phyloP scores from a whole-genome alignment of 495 filamentous ascomycete genomes.

The Tuber aestivum region DNA sequence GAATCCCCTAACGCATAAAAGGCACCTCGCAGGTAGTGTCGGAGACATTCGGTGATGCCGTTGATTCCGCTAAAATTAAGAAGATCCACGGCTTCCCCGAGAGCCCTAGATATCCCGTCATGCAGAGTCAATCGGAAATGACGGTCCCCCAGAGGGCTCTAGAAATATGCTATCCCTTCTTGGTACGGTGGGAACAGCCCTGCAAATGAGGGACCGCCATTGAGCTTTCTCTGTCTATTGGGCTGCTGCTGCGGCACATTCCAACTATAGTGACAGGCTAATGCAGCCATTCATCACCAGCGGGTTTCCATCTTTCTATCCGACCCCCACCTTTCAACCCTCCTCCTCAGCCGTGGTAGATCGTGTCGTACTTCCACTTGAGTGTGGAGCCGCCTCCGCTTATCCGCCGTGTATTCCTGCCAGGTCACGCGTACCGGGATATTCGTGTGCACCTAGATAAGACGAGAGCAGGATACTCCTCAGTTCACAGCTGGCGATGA shows the following conservation, averaged over 20 bases:
- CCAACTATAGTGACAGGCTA: not conserved
- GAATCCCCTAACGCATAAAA: not conserved
- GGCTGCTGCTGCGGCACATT: not conserved
- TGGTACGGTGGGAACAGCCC: not conserved
- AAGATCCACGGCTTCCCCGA: not conserved
- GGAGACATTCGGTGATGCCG: not conserved
- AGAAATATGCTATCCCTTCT: not conserved
- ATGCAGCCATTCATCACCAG: not conserved
- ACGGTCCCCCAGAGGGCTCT: not conserved
- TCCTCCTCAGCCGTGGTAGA: not conserved
- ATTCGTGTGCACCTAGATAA: not conserved
- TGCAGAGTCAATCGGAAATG: not conserved
- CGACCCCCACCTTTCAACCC: not conserved
- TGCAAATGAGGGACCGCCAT: not conserved
- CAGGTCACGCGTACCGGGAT: not conserved
- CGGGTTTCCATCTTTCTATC: not conserved
- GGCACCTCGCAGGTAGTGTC: not conserved
- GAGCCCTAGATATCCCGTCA: not conserved
- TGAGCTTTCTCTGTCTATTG: not conserved
- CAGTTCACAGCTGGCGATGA: not conserved
- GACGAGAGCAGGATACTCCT: not conserved
- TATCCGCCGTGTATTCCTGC: not conserved
- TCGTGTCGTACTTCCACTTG: not conserved
- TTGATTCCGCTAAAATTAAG: not conserved
- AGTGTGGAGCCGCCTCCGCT: not conserved